Evolutionary conservation across 2,329 filamentous ascomycete species (phyloP).

Genomic region (Botrytis fabae): DNA sequence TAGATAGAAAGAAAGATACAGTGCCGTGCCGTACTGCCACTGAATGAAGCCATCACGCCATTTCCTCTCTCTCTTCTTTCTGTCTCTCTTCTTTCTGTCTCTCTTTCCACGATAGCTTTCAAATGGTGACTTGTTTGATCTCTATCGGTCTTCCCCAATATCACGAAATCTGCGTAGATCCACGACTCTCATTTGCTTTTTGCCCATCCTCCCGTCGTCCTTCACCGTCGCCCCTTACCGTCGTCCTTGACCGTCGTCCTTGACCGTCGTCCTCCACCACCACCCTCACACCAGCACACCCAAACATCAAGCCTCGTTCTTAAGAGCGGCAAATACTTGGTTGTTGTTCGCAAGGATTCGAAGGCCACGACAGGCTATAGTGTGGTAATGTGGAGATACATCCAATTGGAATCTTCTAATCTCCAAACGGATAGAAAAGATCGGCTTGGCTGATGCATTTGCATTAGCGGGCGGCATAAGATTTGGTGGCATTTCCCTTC

Average conservation of each 20-base stretch:
- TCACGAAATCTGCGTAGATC: background rate
- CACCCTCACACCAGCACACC: background rate
- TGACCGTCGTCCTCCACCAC: background rate
- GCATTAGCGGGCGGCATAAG: slow-evolving; percentile 21
- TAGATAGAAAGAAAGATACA: background rate
- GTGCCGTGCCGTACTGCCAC: background rate
- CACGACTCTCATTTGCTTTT: background rate
- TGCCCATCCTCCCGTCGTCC: background rate
- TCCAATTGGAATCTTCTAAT: slow-evolving; percentile 11
- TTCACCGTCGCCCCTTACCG: background rate
- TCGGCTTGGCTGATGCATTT: slow-evolving; percentile 21
- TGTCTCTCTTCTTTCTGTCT: background rate
- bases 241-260: background rate
- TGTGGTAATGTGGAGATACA: slow-evolving; percentile 2
- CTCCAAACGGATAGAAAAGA: slow-evolving; percentile 13
- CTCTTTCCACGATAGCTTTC: background rate
- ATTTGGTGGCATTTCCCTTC: background rate
- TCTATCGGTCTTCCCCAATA: slow-evolving; percentile 13
- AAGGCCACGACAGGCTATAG: background rate
- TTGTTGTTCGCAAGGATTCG: background rate
- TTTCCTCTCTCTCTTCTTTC: background rate
- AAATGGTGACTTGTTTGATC: background rate
- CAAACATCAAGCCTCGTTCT: background rate
- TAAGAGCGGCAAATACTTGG: slow-evolving; percentile 4
- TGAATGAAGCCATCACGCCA: background rate